Evolutionary conservation across 495 filamentous ascomycete species (phyloP), one percentile per base, ranked within the genome.

Genomic region (Xylaria sp.): DNA sequence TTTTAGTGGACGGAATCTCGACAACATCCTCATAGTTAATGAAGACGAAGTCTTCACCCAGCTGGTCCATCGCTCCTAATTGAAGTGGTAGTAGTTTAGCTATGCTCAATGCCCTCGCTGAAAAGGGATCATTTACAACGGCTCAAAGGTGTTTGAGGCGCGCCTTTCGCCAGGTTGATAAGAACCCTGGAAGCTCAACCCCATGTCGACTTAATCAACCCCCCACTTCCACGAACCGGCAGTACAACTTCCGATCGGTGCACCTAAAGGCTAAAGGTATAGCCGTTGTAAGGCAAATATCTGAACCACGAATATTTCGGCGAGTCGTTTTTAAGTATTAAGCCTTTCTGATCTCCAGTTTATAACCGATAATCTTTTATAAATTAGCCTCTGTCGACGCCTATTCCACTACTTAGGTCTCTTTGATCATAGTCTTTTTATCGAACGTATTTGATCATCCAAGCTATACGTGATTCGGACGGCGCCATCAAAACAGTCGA

Each of bases 1-100:
- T 61, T 44, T 70, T 46, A 1, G 66, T 66, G 26, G 50, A 50
- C 59, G 65, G 53, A 33, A 71, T 70, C 44, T 66, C 35, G 12
- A 33, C 69, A 14, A 63, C 72, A 17, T 79, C 73, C 26, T 79
- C 72, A 14, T 78, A 48, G 5, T 67, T 74, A 26, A 79, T 50
- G 50, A 77, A 73, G 58, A 79, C 69, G n/a, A 75, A 79, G 43
- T 73, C 75, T 29, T 79, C 75, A 9, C 67, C 41, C 46, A 68
- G 55, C 43, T 61, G 43, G 5, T 72, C 68, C 75, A 79, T 77
- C 3, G 43, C 55, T 40, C 0, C 21, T 11, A 40, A 66, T 48
- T 48, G 40, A 48, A 55, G 0, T 21, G 1, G 46, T 19, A 19
- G 19, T 15, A 26, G 9, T 3, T 46, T 40, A 17, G 11, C 7